Conservation (phyloP, 1,284 basidiomycete genomes). For the Pyrrhoderma noxium region DNA sequence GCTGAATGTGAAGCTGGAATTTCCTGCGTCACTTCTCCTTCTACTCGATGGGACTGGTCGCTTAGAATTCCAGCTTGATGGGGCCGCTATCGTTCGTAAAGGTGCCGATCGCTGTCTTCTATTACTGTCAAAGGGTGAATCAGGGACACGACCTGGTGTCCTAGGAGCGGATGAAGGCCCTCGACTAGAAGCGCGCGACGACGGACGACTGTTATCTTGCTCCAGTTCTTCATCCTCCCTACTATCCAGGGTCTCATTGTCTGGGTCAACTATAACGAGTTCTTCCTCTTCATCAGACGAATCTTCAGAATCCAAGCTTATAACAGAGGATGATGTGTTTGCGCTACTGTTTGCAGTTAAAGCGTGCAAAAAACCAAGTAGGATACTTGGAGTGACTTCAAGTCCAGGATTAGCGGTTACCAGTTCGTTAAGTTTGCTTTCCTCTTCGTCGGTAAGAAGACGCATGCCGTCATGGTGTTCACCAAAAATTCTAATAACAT, state of each 20-base stretch:
- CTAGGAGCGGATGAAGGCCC: conserved; percentile 34
- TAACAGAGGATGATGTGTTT: background rate
- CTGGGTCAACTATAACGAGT: no score
- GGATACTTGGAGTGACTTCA: conserved; percentile 57
- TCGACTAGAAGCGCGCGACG: conserved; percentile 52
- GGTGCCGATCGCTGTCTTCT: conserved; percentile 43
- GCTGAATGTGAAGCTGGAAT: conserved; percentile 38
- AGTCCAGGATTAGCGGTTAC: conserved; percentile 54
- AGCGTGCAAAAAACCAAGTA: conserved; percentile 58
- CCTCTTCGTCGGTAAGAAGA: conserved; percentile 53
- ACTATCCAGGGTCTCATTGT: conserved; percentile 19
- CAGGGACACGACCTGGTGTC: conserved; percentile 33
- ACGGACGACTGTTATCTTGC: conserved; percentile 20
- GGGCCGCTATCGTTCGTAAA: conserved; percentile 33
- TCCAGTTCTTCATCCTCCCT: conserved; percentile 24
- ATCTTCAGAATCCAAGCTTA: conserved; percentile 22
- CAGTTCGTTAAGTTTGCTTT: conserved; percentile 46
- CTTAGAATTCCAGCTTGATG: conserved; percentile 61
- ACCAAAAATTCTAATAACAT: conserved; percentile 56
- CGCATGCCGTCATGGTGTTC: conserved; percentile 48
- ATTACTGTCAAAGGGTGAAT: conserved; percentile 66
- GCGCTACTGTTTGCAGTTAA: conserved; percentile 36
- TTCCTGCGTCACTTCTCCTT: conserved; percentile 61
- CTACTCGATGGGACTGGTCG: conserved; percentile 54
- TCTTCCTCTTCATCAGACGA: conserved; percentile 28